These are phyloP conservation scores for Ailanthus altissimus DNA, from an alignment of 345 rosid genomes.

Conservation along the genomic window DNA sequence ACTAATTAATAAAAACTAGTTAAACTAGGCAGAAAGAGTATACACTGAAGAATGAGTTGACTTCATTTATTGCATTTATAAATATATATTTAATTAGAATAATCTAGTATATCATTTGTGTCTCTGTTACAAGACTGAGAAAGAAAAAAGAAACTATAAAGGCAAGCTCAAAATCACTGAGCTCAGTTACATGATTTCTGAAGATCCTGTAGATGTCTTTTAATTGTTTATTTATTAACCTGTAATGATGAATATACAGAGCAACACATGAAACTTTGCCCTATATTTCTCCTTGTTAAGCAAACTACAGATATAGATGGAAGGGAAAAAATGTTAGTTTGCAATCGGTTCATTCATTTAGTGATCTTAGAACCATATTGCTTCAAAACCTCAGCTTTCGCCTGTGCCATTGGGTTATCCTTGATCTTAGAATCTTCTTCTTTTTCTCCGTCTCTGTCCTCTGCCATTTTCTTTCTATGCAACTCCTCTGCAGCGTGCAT, in stretches of 20 bases:
- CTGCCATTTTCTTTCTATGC: conserved; percentile 80
- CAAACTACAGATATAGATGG: neutral
- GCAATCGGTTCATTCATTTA: neutral
- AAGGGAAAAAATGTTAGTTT: neutral
- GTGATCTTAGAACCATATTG: conserved; percentile 29
- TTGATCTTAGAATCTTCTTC: conserved; percentile 68
- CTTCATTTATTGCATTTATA: too few species aligned
- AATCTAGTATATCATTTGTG: too few species aligned
- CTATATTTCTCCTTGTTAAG: neutral
- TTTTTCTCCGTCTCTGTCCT: conserved; percentile 86
- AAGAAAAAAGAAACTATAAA: too few species aligned
- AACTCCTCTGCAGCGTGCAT: conserved; percentile 90
- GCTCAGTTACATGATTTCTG: neutral
- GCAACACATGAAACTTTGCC: neutral
- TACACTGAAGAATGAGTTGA: too few species aligned
- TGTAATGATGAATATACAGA: neutral
- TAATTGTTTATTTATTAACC: neutral
- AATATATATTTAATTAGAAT: too few species aligned
- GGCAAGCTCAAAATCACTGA: neutral
- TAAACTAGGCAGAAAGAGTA: too few species aligned
- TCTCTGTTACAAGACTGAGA: too few species aligned
- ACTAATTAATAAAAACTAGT: too few species aligned
- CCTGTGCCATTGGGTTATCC: conserved; percentile 81
- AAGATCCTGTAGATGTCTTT: neutral
- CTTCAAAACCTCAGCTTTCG: conserved; percentile 63